phyloP scores from a whole-genome alignment of 1,139 yeast species.

The Kazachstania sp. region DNA sequence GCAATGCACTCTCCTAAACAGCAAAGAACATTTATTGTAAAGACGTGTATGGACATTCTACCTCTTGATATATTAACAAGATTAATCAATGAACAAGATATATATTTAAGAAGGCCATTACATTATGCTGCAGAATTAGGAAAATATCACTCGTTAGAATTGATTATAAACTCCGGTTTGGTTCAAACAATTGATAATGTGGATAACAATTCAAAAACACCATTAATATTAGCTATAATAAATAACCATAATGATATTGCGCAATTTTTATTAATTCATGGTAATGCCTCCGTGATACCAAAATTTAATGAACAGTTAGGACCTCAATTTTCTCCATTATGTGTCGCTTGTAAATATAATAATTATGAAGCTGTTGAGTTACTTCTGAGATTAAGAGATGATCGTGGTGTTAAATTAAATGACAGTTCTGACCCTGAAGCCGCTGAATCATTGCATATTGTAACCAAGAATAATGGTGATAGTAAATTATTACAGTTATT shows the following conservation, averaged over 20 bases:
- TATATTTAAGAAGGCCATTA: conserved; percentile 72
- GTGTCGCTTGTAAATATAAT: conserved; percentile 84
- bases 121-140: conserved; percentile 81
- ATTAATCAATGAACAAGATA: conserved; percentile 37
- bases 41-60: conserved; percentile 17
- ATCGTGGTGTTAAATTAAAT: conserved; percentile 27
- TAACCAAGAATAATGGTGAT: conserved; percentile 72
- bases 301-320: conserved; percentile 36
- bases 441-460: conserved; percentile 77
- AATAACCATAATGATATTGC: conserved; percentile 54
- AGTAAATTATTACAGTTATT: conserved; percentile 57
- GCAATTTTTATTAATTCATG: conserved; percentile 28
- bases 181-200: conserved; percentile 36
- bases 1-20: conserved; percentile 32
- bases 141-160: conserved; percentile 45
- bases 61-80: conserved; percentile 16
- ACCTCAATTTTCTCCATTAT: conserved; percentile 72
- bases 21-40: conserved; percentile 32
- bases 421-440: conserved; percentile 76
- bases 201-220: conserved; percentile 72
- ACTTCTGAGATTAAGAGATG: conserved; percentile 34
- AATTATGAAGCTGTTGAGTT: conserved; percentile 61
- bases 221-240: conserved; percentile 70
- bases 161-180: conserved; percentile 31
- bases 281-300: conserved; percentile 54